Evolutionary conservation across 495 filamentous ascomycete species (phyloP).

Genomic region (Annulohypoxylon stygium): DNA sequence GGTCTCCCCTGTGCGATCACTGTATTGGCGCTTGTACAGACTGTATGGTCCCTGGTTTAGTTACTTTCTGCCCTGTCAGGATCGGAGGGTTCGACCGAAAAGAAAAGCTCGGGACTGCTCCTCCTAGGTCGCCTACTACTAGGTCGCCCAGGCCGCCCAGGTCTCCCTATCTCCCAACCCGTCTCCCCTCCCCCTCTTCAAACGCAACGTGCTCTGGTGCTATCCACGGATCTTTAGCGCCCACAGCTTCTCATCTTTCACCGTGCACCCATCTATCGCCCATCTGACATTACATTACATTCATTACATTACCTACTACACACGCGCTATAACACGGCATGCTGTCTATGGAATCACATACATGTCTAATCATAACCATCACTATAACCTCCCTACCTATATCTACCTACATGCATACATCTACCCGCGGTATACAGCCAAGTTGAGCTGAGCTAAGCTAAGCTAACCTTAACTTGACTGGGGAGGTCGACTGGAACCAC

Average conservation of each 20-base stretch:
- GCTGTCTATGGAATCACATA: no score
- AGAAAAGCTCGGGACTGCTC: conserved; percentile 25
- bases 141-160: no score
- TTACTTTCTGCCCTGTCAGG: conserved; percentile 34
- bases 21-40: not conserved
- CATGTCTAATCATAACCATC: not conserved
- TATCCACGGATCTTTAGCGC: conserved; percentile 39
- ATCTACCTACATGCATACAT: conserved; percentile 5
- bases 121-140: no score
- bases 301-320: conserved; percentile 4
- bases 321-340: not conserved
- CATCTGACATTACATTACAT: conserved; percentile 17
- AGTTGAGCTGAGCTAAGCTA: not conserved
- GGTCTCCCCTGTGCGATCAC: conserved; percentile 13
- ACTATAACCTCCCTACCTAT: not conserved
- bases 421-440: conserved; percentile 6
- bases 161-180: no score
- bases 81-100: conserved; percentile 38
- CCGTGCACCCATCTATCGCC: conserved; percentile 25
- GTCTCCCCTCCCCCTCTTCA: not conserved
- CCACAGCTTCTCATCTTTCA: conserved; percentile 38
- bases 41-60: conserved; percentile 8
- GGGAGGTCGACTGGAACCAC: conserved; percentile 39
- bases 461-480: conserved; percentile 20
- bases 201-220: not conserved